phyloP scores from a whole-genome alignment of 176 grass and related monocot species.

The Oryza coarctata region DNA sequence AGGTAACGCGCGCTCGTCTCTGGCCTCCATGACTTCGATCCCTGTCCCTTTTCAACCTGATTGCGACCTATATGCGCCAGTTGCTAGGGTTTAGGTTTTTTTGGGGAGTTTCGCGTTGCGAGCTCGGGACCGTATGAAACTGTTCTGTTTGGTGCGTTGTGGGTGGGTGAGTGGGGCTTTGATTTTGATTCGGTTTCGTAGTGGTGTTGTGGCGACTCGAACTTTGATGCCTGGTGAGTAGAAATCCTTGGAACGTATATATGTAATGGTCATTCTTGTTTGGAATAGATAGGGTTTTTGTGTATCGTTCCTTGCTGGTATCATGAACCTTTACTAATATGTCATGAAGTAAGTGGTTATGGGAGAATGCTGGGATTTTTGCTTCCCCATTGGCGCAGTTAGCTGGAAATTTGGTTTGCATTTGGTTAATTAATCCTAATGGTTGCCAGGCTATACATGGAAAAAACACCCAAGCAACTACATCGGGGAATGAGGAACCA shows the following conservation, averaged over 20 bases:
- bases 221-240: not conserved
- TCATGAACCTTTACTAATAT: not conserved
- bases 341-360: not conserved
- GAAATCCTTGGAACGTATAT: not conserved
- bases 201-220: not conserved
- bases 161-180: not conserved
- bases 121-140: not conserved
- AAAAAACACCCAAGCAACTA: conserved; percentile 13
- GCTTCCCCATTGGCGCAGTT: not conserved
- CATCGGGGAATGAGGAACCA: conserved; percentile 30
- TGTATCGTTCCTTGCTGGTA: not conserved
- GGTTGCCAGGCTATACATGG: conserved; percentile 48
- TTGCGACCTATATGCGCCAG: not conserved
- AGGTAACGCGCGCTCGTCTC: conserved; percentile 33
- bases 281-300: not conserved
- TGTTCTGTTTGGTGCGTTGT: not conserved
- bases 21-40: not conserved
- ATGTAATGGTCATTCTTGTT: not conserved
- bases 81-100: conserved; percentile 37
- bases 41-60: not conserved
- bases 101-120: not conserved
- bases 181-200: not conserved
- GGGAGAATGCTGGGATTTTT: not conserved
- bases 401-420: not conserved
- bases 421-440: not conserved